Base-by-base conservation (phyloP, 192 early-diverging fungal species). In the Geosiphon pyriformis region DNA sequence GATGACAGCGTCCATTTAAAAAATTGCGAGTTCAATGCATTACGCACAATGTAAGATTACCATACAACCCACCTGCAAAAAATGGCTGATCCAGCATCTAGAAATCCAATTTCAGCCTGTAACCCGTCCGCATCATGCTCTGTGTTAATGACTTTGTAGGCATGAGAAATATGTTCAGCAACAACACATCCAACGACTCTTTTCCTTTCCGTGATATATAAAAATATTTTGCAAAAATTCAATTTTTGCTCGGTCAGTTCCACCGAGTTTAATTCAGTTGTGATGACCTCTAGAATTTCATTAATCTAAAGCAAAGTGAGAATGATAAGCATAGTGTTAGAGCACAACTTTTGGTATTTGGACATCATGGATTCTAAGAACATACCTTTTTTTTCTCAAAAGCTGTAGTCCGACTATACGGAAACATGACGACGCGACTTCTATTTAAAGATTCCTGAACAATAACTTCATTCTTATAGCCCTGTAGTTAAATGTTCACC, bases 161-260 rank as follows among this genome's bases (percentile, higher is more conserved):
- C 78, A 42, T 73, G 33, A 8, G 69, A 57, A 33, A 80, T 80
- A 30, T 59, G 71, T 35, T 77, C 75, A 17, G 73, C 72, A 18
- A 80, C 33, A 22, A 73, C 70, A 60, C 75, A 80, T 7, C 78
- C 78, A 26, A 77, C 62, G 12, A 73, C 71, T 30, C 75, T 77
- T 55, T 77, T 77, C 59, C 71, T 77, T 56, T 62, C 59, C 4
- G 75, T 72, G 27, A 80, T 60, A 29, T 77, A 80, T 15, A 80
- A 42, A 47, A 75, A 80, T 12, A 74, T 70, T 57, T 80, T 80
- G 50, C 75, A 74, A 17, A 37, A 46, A 2, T 72, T 53, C 23
- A 80, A 51, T 18, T 68, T 46, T 30, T 72, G 57, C 2, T 73
- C 70, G 20, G 64, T 64, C 51, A 80, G 64, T 17, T 74, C 75